phyloP scores from a whole-genome alignment of 164 flowering plant genomes.

The Umbilicus rupestris region DNA sequence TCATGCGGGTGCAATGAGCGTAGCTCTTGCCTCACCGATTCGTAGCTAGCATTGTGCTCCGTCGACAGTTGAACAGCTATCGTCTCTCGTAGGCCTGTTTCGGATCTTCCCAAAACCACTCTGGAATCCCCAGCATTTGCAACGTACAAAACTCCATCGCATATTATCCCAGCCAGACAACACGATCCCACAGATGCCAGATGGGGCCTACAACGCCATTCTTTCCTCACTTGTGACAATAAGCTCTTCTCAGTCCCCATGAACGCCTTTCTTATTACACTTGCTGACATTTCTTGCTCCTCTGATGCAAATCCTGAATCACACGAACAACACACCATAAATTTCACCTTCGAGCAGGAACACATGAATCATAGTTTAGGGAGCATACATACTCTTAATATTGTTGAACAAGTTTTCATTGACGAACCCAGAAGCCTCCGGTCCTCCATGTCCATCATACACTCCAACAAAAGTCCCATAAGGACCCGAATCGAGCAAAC shows the following conservation, averaged over 20 bases:
- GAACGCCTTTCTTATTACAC: conserved; percentile 45
- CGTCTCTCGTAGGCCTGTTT: conserved; percentile 17
- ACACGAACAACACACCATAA: conserved; percentile 4
- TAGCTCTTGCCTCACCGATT: conserved; percentile 54
- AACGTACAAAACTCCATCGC: conserved; percentile 36
- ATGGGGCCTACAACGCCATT: conserved; percentile 42
- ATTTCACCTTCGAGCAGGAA: background rate
- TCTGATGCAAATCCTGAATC: conserved; percentile 39
- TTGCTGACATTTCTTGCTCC: conserved; percentile 31
- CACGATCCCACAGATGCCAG: conserved; percentile 59
- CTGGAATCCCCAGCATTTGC: conserved; percentile 65
- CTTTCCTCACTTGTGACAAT: conserved; percentile 39
- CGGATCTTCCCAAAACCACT: conserved; percentile 39
- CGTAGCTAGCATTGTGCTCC: conserved; percentile 53
- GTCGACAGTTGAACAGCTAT: conserved; percentile 43
- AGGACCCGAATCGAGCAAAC: conserved; percentile 31
- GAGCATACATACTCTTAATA: conserved; percentile 44
- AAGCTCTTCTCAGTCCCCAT: conserved; percentile 44
- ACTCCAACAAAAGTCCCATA: conserved; percentile 56
- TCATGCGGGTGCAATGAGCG: conserved; percentile 47
- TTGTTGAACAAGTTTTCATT: conserved; percentile 37
- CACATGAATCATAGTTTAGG: background rate
- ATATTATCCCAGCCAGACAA: conserved; percentile 48
- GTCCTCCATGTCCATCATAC: conserved; percentile 71
- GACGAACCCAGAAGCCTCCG: conserved; percentile 46